Evolutionary conservation across 1,139 yeast genomes (phyloP).

Genomic region (Pichia sp.): DNA sequence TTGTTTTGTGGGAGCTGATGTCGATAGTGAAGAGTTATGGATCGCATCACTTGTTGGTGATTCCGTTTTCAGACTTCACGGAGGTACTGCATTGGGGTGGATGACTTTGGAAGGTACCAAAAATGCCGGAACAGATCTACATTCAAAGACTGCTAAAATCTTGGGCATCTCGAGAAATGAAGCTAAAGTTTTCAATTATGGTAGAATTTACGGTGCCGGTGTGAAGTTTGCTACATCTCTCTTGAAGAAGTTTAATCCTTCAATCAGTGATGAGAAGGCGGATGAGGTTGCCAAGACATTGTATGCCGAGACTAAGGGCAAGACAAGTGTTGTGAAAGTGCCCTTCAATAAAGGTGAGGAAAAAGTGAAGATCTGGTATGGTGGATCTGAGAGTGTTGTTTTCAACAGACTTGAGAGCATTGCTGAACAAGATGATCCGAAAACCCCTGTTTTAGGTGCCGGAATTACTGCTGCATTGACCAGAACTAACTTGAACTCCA

Average conservation of each 20-base stretch:
- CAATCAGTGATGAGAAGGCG: constrained; percentile 63
- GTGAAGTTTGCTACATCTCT: constrained; percentile 78
- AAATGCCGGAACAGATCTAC: constrained; percentile 84
- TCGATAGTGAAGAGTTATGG: constrained; percentile 98
- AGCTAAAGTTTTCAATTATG: constrained; percentile 94
- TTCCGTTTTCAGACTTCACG: constrained; percentile 80
- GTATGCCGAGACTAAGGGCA: constrained; percentile 82
- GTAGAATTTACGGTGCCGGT: constrained; percentile 98
- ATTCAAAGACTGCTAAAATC: constrained; percentile 87
- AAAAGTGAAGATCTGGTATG: constrained; percentile 56
- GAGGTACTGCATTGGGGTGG: constrained; percentile 98
- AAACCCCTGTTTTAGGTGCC: constrained; percentile 91
- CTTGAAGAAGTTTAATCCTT: constrained; percentile 74
- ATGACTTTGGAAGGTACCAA: constrained; percentile 98
- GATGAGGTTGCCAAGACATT: constrained; percentile 56
- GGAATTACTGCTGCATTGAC: constrained; percentile 83
- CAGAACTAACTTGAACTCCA: constrained; percentile 55
- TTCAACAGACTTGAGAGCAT: constrained; percentile 84
- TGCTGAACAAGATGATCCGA: constrained; percentile 77
- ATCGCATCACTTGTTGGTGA: constrained; percentile 95
- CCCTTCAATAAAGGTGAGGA: constrained; percentile 1
- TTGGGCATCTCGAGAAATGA: constrained; percentile 85
- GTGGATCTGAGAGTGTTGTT: constrained; percentile 91
- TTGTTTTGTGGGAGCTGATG: constrained; percentile 95
- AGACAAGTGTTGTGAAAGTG: constrained; percentile 28